A percentile compares a stretch with the other conserved stretches of the same genome.
Conservation (phyloP, 768 basidiomycete species). For the Naganishia antarctica region DNA sequence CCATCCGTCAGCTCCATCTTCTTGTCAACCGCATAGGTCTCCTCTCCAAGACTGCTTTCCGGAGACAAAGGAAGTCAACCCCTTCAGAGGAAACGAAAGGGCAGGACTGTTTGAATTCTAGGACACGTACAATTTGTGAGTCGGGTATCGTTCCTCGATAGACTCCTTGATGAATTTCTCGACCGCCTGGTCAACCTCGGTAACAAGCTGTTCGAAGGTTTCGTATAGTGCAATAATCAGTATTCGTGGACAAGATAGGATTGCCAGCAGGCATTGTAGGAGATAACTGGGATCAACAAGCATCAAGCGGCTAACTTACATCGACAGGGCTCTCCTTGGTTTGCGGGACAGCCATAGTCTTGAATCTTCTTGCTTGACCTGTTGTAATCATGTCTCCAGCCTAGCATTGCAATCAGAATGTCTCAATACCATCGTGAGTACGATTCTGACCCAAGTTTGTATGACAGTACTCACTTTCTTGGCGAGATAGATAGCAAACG, state of each 20-base stretch:
- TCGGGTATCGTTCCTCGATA: conserved; percentile 63
- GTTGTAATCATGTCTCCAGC: conserved; percentile 52
- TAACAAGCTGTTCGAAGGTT: conserved; percentile 79
- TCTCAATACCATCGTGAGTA: no score
- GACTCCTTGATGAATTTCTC: conserved; percentile 74
- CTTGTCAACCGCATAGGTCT: conserved; percentile 58
- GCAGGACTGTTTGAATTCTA: no score
- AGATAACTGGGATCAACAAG: no score
- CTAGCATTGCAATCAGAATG: background rate
- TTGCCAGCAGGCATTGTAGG: no score
- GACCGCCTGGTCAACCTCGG: conserved; percentile 86
- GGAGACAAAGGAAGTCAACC: background rate
- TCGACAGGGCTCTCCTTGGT: conserved; percentile 71
- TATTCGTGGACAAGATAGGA: no score
- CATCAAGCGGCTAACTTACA: no score
- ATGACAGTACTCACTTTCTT: conserved; percentile 51
- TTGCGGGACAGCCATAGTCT: conserved; percentile 49
- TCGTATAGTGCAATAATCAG: no score
- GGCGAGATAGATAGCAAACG: conserved; percentile 68
- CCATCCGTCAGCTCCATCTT: conserved; percentile 67
- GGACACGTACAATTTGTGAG: conserved; percentile 69
- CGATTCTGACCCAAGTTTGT: no score
- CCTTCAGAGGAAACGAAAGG: no score
- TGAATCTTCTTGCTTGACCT: conserved; percentile 61
- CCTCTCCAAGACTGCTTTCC: conserved; percentile 78